Percentiles rank a stretch among this genome's conserved stretches.
phyloP scores from a whole-genome alignment of 305 asterid genomes.

The Fraxinus sp. region DNA sequence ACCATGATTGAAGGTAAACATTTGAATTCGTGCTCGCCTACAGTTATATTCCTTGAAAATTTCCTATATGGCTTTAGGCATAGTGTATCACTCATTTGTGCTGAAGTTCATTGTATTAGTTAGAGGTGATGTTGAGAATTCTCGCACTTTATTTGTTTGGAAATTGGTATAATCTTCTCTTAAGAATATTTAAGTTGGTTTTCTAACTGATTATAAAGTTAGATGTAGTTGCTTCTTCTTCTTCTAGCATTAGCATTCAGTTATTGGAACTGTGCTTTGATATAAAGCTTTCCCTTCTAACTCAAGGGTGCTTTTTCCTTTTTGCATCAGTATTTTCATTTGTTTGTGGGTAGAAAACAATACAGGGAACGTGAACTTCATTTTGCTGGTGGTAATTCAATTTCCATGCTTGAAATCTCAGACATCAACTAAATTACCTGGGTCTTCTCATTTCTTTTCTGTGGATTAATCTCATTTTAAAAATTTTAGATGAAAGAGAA shows the following conservation, averaged over 20 bases:
- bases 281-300: background rate
- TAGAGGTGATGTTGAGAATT: conserved; percentile 10
- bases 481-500: background rate
- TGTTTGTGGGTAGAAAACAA: background rate
- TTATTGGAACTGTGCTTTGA: background rate
- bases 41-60: conserved; percentile 3
- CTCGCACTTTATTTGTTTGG: background rate
- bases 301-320: background rate
- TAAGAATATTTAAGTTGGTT: conserved; percentile 15
- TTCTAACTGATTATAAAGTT: conserved; percentile 12
- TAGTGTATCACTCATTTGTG: conserved; percentile 11
- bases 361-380: background rate
- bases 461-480: background rate
- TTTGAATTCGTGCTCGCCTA: conserved; percentile 7
- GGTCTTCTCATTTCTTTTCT: background rate
- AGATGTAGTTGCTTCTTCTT: background rate
- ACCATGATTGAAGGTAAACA: conserved; percentile 41
- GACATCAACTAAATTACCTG: background rate
- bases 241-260: background rate
- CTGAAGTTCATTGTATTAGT: conserved; percentile 8
- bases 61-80: background rate
- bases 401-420: background rate
- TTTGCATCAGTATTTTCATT: background rate
- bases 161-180: conserved; percentile 10
- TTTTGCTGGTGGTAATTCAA: background rate